phyloP scores from a whole-genome alignment of 805 yeast genomes.

The Helenozyma baotianmanensis region DNA sequence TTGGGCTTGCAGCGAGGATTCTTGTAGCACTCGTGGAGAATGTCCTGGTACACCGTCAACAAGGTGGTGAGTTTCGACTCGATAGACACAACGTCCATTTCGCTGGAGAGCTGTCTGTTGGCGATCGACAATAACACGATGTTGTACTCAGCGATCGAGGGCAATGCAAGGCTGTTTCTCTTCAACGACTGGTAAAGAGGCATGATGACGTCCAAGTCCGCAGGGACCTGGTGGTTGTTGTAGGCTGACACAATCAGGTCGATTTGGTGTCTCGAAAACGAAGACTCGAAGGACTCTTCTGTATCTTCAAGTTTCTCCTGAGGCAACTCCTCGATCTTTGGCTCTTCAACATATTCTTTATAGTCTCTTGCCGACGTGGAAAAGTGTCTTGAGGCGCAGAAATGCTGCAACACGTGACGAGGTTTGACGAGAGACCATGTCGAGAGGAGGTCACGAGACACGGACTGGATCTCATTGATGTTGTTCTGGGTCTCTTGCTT shows the following conservation, averaged over 20 bases:
- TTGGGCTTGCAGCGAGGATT: slow-evolving; percentile 46
- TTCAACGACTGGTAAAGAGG: slow-evolving; percentile 40
- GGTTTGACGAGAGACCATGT: slow-evolving; percentile 16
- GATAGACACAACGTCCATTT: slow-evolving; percentile 28
- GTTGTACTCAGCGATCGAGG: slow-evolving; percentile 50
- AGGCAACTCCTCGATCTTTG: not conserved
- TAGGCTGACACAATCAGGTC: slow-evolving; percentile 17
- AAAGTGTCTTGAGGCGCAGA: slow-evolving; percentile 7
- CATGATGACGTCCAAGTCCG: slow-evolving; percentile 30
- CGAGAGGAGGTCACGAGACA: slow-evolving; percentile 19
- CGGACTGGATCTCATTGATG: slow-evolving; percentile 20
- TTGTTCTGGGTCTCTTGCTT: slow-evolving; percentile 27
- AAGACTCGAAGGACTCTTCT: slow-evolving; percentile 14
- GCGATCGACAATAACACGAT: slow-evolving; percentile 52
- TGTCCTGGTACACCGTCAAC: slow-evolving; percentile 64
- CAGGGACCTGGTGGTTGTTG: slow-evolving; percentile 12
- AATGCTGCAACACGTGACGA: slow-evolving; percentile 4
- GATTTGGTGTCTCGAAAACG: slow-evolving; percentile 19
- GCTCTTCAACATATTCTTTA: not conserved
- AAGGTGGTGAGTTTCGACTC: slow-evolving; percentile 61
- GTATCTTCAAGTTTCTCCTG: not conserved
- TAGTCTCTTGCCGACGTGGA: slow-evolving; percentile 5
- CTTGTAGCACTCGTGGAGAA: slow-evolving; percentile 29
- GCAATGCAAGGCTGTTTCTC: slow-evolving; percentile 38
- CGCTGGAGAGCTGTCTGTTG: slow-evolving; percentile 41